Conservation (phyloP, 2,329 filamentous ascomycete species). For the Arthrobotrys iridis region DNA sequence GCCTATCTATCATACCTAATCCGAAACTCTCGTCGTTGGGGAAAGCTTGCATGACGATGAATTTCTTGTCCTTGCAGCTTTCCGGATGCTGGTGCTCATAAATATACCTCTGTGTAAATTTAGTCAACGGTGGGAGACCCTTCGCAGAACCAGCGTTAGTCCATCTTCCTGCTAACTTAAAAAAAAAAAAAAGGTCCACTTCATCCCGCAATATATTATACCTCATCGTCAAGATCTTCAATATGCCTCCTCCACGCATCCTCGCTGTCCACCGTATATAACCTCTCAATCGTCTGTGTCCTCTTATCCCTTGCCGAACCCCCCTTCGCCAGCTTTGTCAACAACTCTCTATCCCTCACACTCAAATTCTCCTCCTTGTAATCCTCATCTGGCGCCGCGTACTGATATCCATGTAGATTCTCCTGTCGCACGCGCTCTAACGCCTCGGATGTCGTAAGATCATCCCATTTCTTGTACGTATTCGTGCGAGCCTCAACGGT, state of each 20-base stretch:
- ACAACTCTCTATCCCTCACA: conserved; percentile 16
- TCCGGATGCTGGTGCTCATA: conserved; percentile 54
- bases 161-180: no score
- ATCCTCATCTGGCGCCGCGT: conserved; percentile 38
- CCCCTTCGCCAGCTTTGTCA: conserved; percentile 20
- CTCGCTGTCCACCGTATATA: conserved; percentile 36
- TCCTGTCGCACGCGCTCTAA: conserved; percentile 41
- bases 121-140: conserved; percentile 56
- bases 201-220: no score
- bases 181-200: no score
- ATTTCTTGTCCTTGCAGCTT: conserved; percentile 49
- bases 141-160: conserved; percentile 8
- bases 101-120: conserved; percentile 54
- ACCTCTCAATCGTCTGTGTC: conserved; percentile 25
- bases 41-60: conserved; percentile 54
- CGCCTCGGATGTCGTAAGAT: conserved; percentile 47
- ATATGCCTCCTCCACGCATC: conserved; percentile 44
- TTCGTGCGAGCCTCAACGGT: conserved; percentile 24
- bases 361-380: conserved; percentile 35
- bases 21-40: conserved; percentile 56
- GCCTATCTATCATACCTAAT: conserved; percentile 34
- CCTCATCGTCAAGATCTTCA: conserved; percentile 43
- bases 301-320: conserved; percentile 25
- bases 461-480: conserved; percentile 23
- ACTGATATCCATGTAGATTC: conserved; percentile 40